Percentiles rank a stretch among this genome's conserved stretches.
Evolutionary conservation across 1,284 basidiomycete genomes (phyloP).

Genomic region (Cerioporus squamosus): DNA sequence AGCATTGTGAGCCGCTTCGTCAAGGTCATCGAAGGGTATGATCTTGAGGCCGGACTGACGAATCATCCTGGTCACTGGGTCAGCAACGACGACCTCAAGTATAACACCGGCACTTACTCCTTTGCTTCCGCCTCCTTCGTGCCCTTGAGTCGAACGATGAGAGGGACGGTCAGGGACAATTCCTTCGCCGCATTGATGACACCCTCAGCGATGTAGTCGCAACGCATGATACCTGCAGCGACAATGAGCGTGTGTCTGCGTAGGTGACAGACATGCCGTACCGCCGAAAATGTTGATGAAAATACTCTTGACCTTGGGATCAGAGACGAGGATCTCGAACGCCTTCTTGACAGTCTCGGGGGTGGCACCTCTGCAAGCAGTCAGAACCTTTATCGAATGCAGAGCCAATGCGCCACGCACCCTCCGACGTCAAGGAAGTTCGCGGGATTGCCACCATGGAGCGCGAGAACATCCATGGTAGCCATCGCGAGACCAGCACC

Average conservation of each 20-base stretch:
- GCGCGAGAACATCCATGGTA: conserved; percentile 97
- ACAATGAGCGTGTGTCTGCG: background rate
- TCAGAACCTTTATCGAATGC: conserved; percentile 5
- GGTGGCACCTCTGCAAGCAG: conserved; percentile 79
- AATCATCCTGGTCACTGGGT: conserved; percentile 71
- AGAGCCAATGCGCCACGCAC: conserved; percentile 43
- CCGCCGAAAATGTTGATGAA: conserved; percentile 98
- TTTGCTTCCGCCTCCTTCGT: conserved; percentile 98
- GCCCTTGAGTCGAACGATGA: conserved; percentile 95
- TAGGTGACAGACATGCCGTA: conserved; percentile 24
- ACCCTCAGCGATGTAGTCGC: conserved; percentile 96
- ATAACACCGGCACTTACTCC: conserved; percentile 57
- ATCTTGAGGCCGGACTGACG: conserved; percentile 92
- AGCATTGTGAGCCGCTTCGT: conserved; percentile 86
- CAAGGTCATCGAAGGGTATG: conserved; percentile 84
- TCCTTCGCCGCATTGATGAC: conserved; percentile 98
- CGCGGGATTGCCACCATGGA: conserved; percentile 95
- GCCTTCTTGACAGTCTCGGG: conserved; percentile 99
- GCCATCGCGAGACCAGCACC: conserved; percentile 99
- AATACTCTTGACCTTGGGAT: conserved; percentile 95
- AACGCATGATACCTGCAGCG: conserved; percentile 89
- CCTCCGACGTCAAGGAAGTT: conserved; percentile 99
- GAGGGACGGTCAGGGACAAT: conserved; percentile 82
- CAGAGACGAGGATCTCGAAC: conserved; percentile 92
- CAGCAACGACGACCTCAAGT: background rate